Evolutionary conservation across 768 basidiomycete species (phyloP).

Genomic region (Tephrocybe rancida): DNA sequence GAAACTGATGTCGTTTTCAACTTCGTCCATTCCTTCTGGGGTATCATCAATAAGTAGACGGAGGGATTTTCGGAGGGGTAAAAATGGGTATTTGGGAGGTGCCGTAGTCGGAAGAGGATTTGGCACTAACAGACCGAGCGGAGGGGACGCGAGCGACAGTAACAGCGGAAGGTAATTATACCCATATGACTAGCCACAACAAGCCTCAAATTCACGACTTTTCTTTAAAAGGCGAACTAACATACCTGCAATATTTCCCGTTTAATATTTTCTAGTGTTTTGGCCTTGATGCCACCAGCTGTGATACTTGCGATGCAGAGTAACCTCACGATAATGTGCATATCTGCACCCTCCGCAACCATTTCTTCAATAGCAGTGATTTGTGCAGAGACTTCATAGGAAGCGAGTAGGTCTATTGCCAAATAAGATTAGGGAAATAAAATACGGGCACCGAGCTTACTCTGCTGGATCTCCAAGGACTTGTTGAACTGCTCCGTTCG

Average conservation of each 20-base stretch:
- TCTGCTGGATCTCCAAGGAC: slow-evolving; percentile 94
- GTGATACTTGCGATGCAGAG: slow-evolving; percentile 88
- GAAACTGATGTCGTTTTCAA: slow-evolving; percentile 94
- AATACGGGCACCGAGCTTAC: slow-evolving; percentile 42
- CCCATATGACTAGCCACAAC: slow-evolving; percentile 62
- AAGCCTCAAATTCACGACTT: slow-evolving; percentile 14
- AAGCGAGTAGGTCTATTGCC: slow-evolving; percentile 84
- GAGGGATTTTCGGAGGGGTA: slow-evolving; percentile 75
- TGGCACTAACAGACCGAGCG: slow-evolving; percentile 69
- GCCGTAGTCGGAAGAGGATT: slow-evolving; percentile 64
- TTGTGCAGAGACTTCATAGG: slow-evolving; percentile 82
- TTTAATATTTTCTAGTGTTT: slow-evolving; percentile 85
- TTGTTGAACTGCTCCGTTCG: slow-evolving; percentile 88
- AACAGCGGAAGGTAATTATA: slow-evolving; percentile 72
- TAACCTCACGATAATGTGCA: slow-evolving; percentile 77
- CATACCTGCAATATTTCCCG: slow-evolving; percentile 84
- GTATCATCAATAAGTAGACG: slow-evolving; percentile 92
- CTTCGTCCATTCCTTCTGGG: slow-evolving; percentile 72
- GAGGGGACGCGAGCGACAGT: slow-evolving; percentile 62
- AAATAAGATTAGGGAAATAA: slow-evolving; percentile 8
- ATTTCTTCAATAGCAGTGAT: slow-evolving; percentile 89
- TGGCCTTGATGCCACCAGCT: slow-evolving; percentile 83
- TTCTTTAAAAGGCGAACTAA: slow-evolving; percentile 24
- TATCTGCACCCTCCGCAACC: slow-evolving; percentile 83
- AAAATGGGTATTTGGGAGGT: slow-evolving; percentile 70